Percentiles rank a stretch among this genome's conserved stretches.
Evolutionary conservation across 768 basidiomycete genomes (phyloP).

Genomic region (Lentinula sp.): DNA sequence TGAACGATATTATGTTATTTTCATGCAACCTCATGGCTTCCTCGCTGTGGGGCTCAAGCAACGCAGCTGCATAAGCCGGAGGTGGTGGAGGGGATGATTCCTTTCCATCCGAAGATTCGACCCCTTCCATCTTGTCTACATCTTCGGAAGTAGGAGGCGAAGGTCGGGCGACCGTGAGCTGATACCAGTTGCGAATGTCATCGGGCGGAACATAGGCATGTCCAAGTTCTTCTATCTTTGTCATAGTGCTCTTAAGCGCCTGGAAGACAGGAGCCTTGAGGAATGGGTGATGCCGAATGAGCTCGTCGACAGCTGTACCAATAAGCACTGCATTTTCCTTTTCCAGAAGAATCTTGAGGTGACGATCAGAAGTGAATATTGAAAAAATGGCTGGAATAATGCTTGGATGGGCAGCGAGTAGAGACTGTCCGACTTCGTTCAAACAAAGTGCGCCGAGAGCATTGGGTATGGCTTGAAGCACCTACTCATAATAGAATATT

Average conservation of each 20-base stretch:
- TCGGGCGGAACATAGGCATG: slow-evolving; percentile 48
- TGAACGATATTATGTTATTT: slow-evolving; percentile 69
- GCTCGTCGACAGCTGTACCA: slow-evolving; percentile 89
- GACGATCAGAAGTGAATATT: slow-evolving; percentile 80
- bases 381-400: slow-evolving; percentile 83
- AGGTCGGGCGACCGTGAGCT: slow-evolving; percentile 30
- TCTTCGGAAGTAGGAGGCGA: slow-evolving; percentile 16
- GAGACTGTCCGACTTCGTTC: slow-evolving; percentile 83
- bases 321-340: slow-evolving; percentile 89
- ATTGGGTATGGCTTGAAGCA: slow-evolving; percentile 89
- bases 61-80: not conserved
- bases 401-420: slow-evolving; percentile 68
- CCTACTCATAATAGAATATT: slow-evolving; percentile 34
- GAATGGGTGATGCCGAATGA: slow-evolving; percentile 91
- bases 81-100: not conserved
- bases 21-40: slow-evolving; percentile 57
- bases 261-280: slow-evolving; percentile 79
- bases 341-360: slow-evolving; percentile 80
- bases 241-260: slow-evolving; percentile 63
- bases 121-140: slow-evolving; percentile 48
- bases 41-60: slow-evolving; percentile 12
- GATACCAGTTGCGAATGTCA: slow-evolving; percentile 65
- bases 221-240: slow-evolving; percentile 72
- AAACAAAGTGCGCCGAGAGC: slow-evolving; percentile 95
- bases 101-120: slow-evolving; percentile 15